phyloP scores from a whole-genome alignment of 208 protist genomes.

The Leishmania guyanensis region DNA sequence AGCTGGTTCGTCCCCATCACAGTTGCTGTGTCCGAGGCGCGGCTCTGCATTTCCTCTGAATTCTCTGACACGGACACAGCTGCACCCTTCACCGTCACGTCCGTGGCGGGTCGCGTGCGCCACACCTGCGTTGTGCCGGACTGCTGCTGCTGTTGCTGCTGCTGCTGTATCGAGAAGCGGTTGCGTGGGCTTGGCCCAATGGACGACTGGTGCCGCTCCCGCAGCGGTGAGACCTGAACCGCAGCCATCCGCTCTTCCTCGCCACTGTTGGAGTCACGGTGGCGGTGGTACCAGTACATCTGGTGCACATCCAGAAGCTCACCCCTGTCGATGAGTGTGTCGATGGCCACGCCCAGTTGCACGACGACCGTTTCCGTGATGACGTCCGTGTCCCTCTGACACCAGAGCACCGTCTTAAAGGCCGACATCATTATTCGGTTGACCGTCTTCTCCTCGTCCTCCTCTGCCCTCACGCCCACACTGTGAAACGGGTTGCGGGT shows the following conservation, averaged over 20 bases:
- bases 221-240: constrained; percentile 1
- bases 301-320: constrained; percentile 48
- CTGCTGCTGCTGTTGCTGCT: constrained; percentile 28
- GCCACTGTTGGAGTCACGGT: not conserved
- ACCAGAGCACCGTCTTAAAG: constrained; percentile 72
- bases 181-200: not conserved
- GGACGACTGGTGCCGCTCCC: not conserved
- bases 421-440: constrained; percentile 78
- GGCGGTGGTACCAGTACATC: constrained; percentile 48
- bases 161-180: constrained; percentile 16
- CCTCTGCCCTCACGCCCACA: constrained; percentile 35
- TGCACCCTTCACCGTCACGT: not conserved
- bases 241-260: constrained; percentile 7
- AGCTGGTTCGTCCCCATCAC: not conserved
- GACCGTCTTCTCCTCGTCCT: constrained; percentile 48
- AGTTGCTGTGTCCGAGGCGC: not conserved
- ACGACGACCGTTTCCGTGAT: constrained; percentile 74
- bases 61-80: not conserved
- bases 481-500: constrained; percentile 52
- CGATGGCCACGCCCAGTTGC: constrained; percentile 36
- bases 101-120: not conserved
- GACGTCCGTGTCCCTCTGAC: constrained; percentile 67
- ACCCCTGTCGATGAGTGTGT: constrained; percentile 38
- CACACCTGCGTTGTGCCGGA: not conserved
- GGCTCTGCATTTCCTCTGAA: not conserved